Base-by-base conservation (phyloP, 441 rosid species). In the Bocquillonia castaneifolia region DNA sequence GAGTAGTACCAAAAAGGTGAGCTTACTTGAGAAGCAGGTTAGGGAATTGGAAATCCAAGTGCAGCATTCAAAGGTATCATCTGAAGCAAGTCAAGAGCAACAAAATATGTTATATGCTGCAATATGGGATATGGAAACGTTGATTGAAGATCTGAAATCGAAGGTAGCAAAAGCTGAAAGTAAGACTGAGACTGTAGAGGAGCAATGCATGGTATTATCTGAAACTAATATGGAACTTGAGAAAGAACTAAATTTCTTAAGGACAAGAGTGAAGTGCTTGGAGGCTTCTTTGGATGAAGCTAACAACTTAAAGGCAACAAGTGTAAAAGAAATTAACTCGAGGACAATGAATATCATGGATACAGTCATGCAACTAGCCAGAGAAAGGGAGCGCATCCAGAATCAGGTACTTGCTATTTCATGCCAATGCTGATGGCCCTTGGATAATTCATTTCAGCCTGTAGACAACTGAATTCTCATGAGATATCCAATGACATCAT, bases 101-200 rank as follows among this genome's bases (percentile, higher is more conserved):
- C 96, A 88, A 67, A 90, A 87, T 70, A 86, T 87, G 97, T 67
- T 94, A 73, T 94, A 91, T 69, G 76, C 92, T 65, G 99, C 97
- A 52, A 94, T 94, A 73, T 91, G 93, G 96, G 99, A 94, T 69
- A 94, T 94, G 99, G 99, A 94, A 77, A 91, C 88, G 0, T 77
- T 94, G 66, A 91, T 94, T 44, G 96, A 91, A 72, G 99, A 94
- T 77, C 80, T 91, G 50, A 93, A 89, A 53, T 91, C 95, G 7
- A 93, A 91, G 79, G 96, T 86, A 55, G 80, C 93, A 17, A 91
- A 79, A 82, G 95, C 96, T 32, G 99, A 93, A 77, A 83, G 78
- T 75, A 86, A 78, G 77, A 83, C 76, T 0, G 95, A 86, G 69
- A 74, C 64, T 44, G 82, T 73, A n/a, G 99, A 93, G 80, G 99